These are phyloP conservation scores for Thinopyrum elongatum DNA, from an alignment of 176 grass and related monocot genomes.

Conservation along the genomic window DNA sequence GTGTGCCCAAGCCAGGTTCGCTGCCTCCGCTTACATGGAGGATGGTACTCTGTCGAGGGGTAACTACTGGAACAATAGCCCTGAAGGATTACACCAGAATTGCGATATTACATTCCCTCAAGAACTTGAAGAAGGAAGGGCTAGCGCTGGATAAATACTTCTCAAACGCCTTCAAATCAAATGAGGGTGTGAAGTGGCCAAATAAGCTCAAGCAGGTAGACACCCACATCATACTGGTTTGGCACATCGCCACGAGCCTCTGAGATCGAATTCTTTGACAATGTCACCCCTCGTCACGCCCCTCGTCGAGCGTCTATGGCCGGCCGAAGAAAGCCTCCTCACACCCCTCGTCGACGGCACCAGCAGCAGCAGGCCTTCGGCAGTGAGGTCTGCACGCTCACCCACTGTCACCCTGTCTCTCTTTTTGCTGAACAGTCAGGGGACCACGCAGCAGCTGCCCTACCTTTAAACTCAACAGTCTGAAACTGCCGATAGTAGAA, in stretches of 20 bases:
- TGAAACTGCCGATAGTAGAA: too few species aligned
- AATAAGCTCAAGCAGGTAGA: not conserved
- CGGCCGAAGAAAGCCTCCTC: too few species aligned
- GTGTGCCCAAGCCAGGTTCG: not conserved
- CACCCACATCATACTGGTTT: constrained; percentile 17
- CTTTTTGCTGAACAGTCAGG: too few species aligned
- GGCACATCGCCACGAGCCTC: not conserved
- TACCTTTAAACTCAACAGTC: too few species aligned
- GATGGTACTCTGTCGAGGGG: not conserved
- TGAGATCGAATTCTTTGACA: constrained; percentile 1
- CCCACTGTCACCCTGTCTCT: too few species aligned
- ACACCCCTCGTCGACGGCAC: too few species aligned
- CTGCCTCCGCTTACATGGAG: not conserved
- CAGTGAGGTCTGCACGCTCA: too few species aligned
- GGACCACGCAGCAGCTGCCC: too few species aligned
- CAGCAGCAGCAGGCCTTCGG: too few species aligned
- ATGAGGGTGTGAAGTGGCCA: not conserved
- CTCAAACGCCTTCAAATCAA: not conserved
- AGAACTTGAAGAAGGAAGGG: not conserved
- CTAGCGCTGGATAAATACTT: not conserved
- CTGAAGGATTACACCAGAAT: not conserved
- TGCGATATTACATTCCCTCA: not conserved
- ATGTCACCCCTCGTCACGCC: too few species aligned
- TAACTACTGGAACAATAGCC: fast-evolving
- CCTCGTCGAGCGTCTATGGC: too few species aligned